Evolutionary conservation across 371 early-diverging fungal species (phyloP).

Genomic region (Rhizopus arrhizus): DNA sequence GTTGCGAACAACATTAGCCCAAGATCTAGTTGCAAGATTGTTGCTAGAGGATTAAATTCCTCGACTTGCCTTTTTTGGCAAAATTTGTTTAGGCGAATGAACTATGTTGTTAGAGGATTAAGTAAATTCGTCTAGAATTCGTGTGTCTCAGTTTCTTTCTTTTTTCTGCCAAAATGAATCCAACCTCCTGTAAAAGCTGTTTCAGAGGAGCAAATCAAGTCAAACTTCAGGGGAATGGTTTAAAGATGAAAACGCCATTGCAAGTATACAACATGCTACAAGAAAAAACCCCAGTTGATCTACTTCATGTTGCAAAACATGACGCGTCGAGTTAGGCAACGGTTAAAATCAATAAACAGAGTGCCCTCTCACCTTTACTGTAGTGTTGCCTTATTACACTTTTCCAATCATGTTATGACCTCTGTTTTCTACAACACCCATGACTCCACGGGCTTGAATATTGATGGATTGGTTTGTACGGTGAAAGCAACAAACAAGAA

Average conservation of each 20-base stretch:
- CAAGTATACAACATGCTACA: conserved; percentile 2
- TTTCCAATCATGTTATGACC: conserved; percentile 7
- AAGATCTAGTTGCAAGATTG: no score
- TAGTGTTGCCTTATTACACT: conserved; percentile 9
- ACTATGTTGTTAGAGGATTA: no score
- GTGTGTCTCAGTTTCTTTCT: not conserved
- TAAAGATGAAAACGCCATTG: conserved; percentile 5
- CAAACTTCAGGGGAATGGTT: conserved; percentile 6
- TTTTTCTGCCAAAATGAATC: conserved; percentile 5
- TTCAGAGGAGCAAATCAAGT: not conserved
- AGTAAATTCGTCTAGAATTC: no score
- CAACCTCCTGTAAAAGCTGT: conserved; percentile 1
- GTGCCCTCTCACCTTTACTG: conserved; percentile 2
- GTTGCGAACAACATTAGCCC: no score
- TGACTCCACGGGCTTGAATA: conserved; percentile 7
- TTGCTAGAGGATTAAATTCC: no score
- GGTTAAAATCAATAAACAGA: conserved; percentile 5
- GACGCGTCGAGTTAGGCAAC: conserved; percentile 1
- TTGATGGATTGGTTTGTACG: conserved; percentile 12
- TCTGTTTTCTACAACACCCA: conserved; percentile 1
- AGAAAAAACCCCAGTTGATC: not conserved
- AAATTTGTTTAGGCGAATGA: no score
- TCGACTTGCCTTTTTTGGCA: no score
- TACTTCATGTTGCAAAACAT: conserved; percentile 2
- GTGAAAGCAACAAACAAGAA: conserved; percentile 16